Evolutionary conservation across 306 rosid genomes (phyloP), one percentile per base, ranked within the genome.

Genomic region (Dalbergia oliveri): DNA sequence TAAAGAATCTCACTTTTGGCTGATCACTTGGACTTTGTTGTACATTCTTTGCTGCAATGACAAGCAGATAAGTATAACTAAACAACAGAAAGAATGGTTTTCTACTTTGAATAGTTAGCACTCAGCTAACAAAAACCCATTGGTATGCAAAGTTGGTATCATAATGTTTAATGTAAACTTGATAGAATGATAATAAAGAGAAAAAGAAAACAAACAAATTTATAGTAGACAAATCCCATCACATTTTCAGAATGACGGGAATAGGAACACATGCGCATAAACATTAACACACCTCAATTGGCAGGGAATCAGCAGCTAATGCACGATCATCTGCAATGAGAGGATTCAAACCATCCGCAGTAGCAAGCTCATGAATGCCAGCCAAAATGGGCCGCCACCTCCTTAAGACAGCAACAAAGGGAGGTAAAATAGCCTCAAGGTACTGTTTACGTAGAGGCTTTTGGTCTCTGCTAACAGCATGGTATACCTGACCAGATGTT

Each of bases 351-450:
- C 99, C 99, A 86, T 95, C 99, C 72, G 89, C 90, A 76, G 97
- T 90, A 74, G 98, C 94, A 81, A 95, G 99, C 79, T 95, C 99
- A 75, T 93, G 98, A 84, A 95, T 91, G 75, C 93, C 93, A 83
- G 99, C 97, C 90, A 95, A 89, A 84, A 95, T 69, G 35, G 99
- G 99, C 19, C 99, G 83, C 99, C 99, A 95, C 82, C 97, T 95
- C 86, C 99, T 90, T 85, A 93, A 86, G 84, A 95, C 91, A 78
- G 93, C 97, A 77, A 95, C 98, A 82, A 87, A 95, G 56, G 99
- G 97, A 13, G 98, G 98, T 69, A 93, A 83, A 86, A 93, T 91
- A 79, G 94, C 87, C 89, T 95, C 99, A 69, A 95, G 98, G 88
- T 95, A 95, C 86, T 80, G 86, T 79, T 91, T 93, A 21, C 99